Base-by-base conservation (phyloP, 1,284 basidiomycete genomes). In the Tilletia indica region DNA sequence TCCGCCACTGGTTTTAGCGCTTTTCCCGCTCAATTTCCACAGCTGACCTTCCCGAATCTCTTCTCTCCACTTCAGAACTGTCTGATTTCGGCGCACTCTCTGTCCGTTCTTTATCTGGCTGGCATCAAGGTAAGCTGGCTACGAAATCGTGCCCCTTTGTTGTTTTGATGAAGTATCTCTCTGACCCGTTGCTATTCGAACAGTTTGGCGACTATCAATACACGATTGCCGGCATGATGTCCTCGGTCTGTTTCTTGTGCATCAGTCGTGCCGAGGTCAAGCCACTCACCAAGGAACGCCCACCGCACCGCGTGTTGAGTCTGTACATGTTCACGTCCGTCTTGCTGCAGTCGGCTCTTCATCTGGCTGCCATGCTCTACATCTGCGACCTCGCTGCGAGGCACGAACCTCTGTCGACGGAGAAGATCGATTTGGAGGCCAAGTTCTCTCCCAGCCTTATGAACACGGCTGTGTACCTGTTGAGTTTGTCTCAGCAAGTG, bases 381-480 rank as follows among this genome's bases (percentile, higher is more conserved):
- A 76, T 83, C 68, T 34, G 21, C 61, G 51, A 21, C 34, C 54
- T 69, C 1, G 47, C 38, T 25, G 78, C 81, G 67, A 70, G 61
- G 48, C 39, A 45, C 25, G 67, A 79, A 6, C 6, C 14, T 8
- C 72, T 74, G 3, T 70, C 77, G 4, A 68, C 66, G n/a, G 78
- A 78, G 19, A 73, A 78, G 34, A 71, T 82, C 6, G 82, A 84
- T 70, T 70, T 83, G 19, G 82, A 84, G 54, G 79, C 79, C 67
- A 82, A 83, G 71, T 84, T 82, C 63, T 73, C 74, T 1, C 82
- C 82, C 3, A 79, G 77, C 14, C 71, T 84, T 16, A 77, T 84
- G 70, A 84, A 84, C 72, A 80, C 82, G 21, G 82, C 82, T 16
- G 79, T 84, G 2, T 84, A 78, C 70, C 74, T 83, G 25, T 73